Base-by-base conservation (phyloP, 2,329 filamentous ascomycete genomes). In the Penicillium griseofulvum region DNA sequence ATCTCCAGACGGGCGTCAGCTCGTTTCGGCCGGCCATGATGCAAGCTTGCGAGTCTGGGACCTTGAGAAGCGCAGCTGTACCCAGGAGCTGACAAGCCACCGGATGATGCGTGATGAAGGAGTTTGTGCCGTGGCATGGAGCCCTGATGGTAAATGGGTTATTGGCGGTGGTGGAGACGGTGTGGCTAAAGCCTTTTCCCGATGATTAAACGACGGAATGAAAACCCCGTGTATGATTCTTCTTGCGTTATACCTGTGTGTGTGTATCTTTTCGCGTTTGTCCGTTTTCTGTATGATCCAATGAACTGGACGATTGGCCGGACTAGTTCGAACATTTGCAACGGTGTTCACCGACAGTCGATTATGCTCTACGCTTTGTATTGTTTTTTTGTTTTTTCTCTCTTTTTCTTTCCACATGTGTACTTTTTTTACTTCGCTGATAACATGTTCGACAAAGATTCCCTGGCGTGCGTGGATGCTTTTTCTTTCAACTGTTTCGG, bases 11-110 rank as follows among this genome's bases (percentile, higher is more conserved):
- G 92, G 93, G 43, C 87, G 88, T 55, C 94, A 99, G 78, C 87
- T 97, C 11, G 93, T 99, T 46, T 97, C 91, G 43, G 94, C 91
- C 1, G 94, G 94, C 22, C 94, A 99, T 72, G 94, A 99, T 71
- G 93, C 93, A 50, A 94, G 90, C 54, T 85, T 99, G 54, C 88
- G 94, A 28, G 97, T 99, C 82, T 99, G 94, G 94, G 92, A 89
- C 29, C 81, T 99, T 22, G 94, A 99, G 74, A 99, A 96, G 79
- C 86, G 94, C 48, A 89, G 88, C 43, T 99, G 94, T 77, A 94
- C 89, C 5, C 94, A 99, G 74, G 94, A 97, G 72, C 91, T 99
- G 66, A 95, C 91, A 3, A 90, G 86, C 58, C 92, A 97, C 75
- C 86, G 94, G 38, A 83, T 95, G 62, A 97, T 97, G 92, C 86